Conservation (phyloP, 208 protist genomes). For the Histomonas meleagridis region DNA sequence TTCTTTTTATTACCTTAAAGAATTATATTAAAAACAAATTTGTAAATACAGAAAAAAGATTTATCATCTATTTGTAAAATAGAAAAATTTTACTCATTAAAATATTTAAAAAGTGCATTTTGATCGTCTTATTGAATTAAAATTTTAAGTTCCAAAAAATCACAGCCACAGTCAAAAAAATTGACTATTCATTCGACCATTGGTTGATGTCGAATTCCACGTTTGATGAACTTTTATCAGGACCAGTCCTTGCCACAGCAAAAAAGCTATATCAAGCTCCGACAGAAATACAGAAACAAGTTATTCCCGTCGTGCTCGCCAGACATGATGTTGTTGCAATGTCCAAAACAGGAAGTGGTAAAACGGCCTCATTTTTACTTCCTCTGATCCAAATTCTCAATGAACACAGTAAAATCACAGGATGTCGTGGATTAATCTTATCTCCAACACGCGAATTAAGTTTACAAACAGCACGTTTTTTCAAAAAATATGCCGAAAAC, state of each 20-base stretch:
- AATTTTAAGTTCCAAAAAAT: too few species aligned
- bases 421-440: constrained; percentile 82
- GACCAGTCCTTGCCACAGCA: neutral
- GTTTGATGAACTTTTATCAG: neutral
- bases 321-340: constrained; percentile 94
- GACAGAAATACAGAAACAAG: constrained; percentile 71
- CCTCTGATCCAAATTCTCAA: constrained; percentile 66
- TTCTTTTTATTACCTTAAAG: too few species aligned
- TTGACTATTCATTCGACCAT: too few species aligned
- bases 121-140: too few species aligned
- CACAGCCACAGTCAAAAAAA: too few species aligned
- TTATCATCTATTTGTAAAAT: too few species aligned
- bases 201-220: too few species aligned
- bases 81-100: too few species aligned
- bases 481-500: constrained; percentile 65
- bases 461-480: constrained; percentile 84
- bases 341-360: constrained; percentile 86
- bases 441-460: constrained; percentile 86
- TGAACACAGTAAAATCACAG: constrained; percentile 57
- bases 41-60: too few species aligned
- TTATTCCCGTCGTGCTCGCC: constrained; percentile 69
- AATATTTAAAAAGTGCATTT: too few species aligned
- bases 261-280: neutral
- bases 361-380: constrained; percentile 71
- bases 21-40: too few species aligned